Conservation (phyloP, 768 basidiomycete genomes). For the Tricholomella constricta region DNA sequence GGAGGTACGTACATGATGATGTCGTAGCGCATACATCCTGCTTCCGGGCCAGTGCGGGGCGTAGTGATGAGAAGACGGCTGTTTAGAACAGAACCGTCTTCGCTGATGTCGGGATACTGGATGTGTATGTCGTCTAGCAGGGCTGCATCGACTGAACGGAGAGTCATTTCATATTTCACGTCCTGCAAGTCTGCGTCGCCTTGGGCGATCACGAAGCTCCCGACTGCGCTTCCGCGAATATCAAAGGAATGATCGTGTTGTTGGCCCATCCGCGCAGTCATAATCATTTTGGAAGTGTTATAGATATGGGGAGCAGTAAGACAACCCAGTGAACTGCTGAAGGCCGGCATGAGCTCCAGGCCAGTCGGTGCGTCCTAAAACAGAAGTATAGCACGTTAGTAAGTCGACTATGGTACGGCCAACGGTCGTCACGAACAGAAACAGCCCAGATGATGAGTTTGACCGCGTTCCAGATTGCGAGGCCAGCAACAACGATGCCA, state of each 20-base stretch:
- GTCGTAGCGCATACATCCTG: slow-evolving; percentile 57
- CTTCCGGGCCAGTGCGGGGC: slow-evolving; percentile 25
- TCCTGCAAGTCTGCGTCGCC: slow-evolving; percentile 41
- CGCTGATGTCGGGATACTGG: slow-evolving; percentile 34
- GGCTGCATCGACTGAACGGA: slow-evolving; percentile 43
- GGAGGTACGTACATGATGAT: slow-evolving; percentile 52
- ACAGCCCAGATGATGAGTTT: slow-evolving; percentile 50
- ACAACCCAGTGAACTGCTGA: slow-evolving; percentile 55
- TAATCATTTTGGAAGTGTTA: slow-evolving; percentile 37
- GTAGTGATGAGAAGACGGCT: slow-evolving; percentile 44
- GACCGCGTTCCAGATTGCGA: slow-evolving; percentile 42
- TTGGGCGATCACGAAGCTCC: slow-evolving; percentile 51
- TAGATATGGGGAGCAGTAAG: slow-evolving; percentile 45
- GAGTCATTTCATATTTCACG: slow-evolving; percentile 49
- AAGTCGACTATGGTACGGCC: not conserved
- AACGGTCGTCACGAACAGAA: slow-evolving; percentile 34
- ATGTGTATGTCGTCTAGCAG: slow-evolving; percentile 42
- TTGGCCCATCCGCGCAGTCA: slow-evolving; percentile 37
- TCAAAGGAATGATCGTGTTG: slow-evolving; percentile 47
- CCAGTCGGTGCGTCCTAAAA: slow-evolving; percentile 49
- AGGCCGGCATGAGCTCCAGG: slow-evolving; percentile 57
- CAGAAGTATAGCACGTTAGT: not conserved
- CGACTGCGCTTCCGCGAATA: slow-evolving; percentile 48
- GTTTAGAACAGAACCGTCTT: slow-evolving; percentile 29
- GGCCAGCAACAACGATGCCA: slow-evolving; percentile 46